Conservation (phyloP, 805 yeast genomes). For the Ogataea nakhonphanomensis region DNA sequence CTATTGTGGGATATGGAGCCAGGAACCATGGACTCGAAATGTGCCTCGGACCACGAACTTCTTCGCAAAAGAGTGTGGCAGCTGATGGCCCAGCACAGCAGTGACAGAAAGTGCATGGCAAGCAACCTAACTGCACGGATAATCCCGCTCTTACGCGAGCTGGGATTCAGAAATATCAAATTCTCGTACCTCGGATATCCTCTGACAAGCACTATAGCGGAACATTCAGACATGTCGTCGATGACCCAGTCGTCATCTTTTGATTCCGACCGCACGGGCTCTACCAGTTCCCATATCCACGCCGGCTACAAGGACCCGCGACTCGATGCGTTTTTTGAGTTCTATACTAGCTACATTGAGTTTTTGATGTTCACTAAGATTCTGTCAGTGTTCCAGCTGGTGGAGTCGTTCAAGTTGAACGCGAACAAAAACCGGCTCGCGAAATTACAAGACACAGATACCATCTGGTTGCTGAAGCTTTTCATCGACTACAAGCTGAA, state of each 20-base stretch:
- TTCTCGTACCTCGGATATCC: conserved; percentile 29
- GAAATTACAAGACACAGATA: conserved; percentile 10
- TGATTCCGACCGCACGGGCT: conserved; percentile 9
- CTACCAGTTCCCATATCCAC: conserved; percentile 4
- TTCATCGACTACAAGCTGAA: conserved; percentile 33
- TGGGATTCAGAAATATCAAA: conserved; percentile 27
- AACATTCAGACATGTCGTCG: conserved; percentile 6
- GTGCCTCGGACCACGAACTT: conserved; percentile 15
- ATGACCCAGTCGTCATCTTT: conserved; percentile 8
- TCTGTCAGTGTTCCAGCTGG: conserved; percentile 17
- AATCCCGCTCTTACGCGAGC: conserved; percentile 20
- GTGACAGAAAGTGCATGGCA: conserved; percentile 11
- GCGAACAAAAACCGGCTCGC: background rate
- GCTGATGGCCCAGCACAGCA: conserved; percentile 16
- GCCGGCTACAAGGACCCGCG: conserved; percentile 27
- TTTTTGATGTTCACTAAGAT: conserved; percentile 22
- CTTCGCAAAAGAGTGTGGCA: conserved; percentile 23
- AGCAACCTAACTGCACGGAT: conserved; percentile 21
- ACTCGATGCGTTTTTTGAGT: conserved; percentile 30
- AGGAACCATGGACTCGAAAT: conserved; percentile 1
- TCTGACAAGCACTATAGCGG: conserved; percentile 19
- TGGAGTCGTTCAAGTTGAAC: conserved; percentile 13
- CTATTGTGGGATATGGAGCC: conserved; percentile 28
- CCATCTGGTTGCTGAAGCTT: conserved; percentile 24
- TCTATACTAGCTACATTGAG: conserved; percentile 30